Base-by-base conservation (phyloP, 495 filamentous ascomycete genomes). In the Geoglossum glabrum region DNA sequence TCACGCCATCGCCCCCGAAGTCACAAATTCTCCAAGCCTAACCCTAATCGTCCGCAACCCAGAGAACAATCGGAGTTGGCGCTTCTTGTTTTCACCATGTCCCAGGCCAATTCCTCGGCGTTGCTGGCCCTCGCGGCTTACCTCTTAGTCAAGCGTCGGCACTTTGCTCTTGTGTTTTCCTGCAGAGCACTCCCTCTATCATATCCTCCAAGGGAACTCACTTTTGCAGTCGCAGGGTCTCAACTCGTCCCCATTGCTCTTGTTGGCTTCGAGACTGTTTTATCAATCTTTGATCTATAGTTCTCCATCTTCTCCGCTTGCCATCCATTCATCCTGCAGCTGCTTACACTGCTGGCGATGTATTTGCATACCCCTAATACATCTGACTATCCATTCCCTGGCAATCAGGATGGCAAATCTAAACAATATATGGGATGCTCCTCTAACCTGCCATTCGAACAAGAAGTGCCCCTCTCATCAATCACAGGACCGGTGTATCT, bases 401-500 rank as follows among this genome's bases (percentile, higher is more conserved):
- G 17, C 19, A 31, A 3, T 30, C 28, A 58, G 1, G 23, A 49
- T 11, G 38, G 11, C 5, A 17, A 23, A 21, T 34, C 17, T 9
- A 56, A 15, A 17, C 45, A 50, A 7, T 7, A 15, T 28, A 21
- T 31, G 3, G 19, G 33, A 21, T n/a, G 5, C 4, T 58, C 57
- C 17, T 59, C 57, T 13, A 36, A 19, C 10, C 33, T 58, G 1
- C 55, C 57, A 17, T 82, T 87, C 64, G 78, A 79, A 50, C 75
- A 81, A 62, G 60, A 73, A 54, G 67, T 80, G 55, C 60, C 74
- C 19, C 70, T 84, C 36, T 68, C 82, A 49, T 80, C 84, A 65
- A 83, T 98, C 68, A 79, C 75, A 52, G 93, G 92, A 47, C 87
- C 87, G 55, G 89, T 85, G 38, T 98, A 98, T 75, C 74, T 85